These are phyloP conservation scores for Talaromyces wortmannii DNA, from an alignment of 495 filamentous ascomycete genomes.

Conservation along the genomic window DNA sequence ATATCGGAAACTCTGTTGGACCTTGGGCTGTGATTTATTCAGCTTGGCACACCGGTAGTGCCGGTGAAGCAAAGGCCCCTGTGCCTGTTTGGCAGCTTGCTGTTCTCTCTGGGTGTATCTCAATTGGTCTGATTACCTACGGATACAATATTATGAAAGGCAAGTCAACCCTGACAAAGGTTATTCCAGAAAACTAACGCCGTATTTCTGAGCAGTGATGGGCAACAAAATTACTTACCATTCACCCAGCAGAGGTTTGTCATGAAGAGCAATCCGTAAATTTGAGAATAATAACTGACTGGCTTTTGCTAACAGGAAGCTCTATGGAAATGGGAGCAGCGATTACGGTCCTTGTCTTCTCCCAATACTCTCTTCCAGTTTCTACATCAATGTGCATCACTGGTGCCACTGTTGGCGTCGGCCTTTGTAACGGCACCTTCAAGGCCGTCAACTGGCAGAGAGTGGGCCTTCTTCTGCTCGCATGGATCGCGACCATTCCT, in stretches of 20 bases:
- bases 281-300: background rate
- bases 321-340: conserved; percentile 64
- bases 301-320: conserved; percentile 22
- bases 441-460: conserved; percentile 61
- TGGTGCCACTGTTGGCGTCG: conserved; percentile 50
- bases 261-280: background rate
- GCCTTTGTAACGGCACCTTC: conserved; percentile 47
- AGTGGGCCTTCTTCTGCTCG: conserved; percentile 43
- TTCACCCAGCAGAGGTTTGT: conserved; percentile 43
- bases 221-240: conserved; percentile 65
- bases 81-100: conserved; percentile 57
- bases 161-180: conserved; percentile 11
- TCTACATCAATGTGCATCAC: conserved; percentile 56
- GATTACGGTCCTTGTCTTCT: conserved; percentile 58
- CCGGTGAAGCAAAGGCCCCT: conserved; percentile 36
- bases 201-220: conserved; percentile 32
- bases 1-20: conserved; percentile 70
- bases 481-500: conserved; percentile 60
- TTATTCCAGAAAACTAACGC: conserved; percentile 12
- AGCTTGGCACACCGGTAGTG: conserved; percentile 53
- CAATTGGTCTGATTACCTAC: conserved; percentile 52
- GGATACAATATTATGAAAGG: conserved; percentile 67
- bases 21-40: conserved; percentile 64
- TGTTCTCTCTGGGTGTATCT: conserved; percentile 45
- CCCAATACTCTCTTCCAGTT: conserved; percentile 53